A percentile compares a stretch with the other conserved stretches of the same genome.
phyloP scores from a whole-genome alignment of 2,329 filamentous ascomycete species.

The Didymella segeticola region DNA sequence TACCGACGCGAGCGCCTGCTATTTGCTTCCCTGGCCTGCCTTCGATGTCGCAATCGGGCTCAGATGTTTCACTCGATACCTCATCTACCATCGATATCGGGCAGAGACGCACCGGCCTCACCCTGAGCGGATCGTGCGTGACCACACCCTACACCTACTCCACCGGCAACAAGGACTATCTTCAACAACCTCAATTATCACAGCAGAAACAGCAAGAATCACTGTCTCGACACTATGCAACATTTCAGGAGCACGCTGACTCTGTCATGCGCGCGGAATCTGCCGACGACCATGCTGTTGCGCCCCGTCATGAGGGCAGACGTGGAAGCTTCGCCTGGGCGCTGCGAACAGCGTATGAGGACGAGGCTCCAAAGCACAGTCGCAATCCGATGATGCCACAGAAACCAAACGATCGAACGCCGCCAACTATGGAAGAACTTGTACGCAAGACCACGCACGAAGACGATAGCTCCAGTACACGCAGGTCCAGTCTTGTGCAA shows the following conservation, averaged over 20 bases:
- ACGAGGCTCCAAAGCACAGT: slow-evolving; percentile 6
- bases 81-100: slow-evolving; percentile 6
- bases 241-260: slow-evolving; percentile 39
- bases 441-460: slow-evolving; percentile 20
- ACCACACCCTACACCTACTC: slow-evolving; percentile 11
- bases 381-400: slow-evolving; percentile 24
- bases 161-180: background rate
- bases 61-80: slow-evolving; percentile 12
- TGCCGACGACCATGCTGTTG: slow-evolving; percentile 10
- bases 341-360: slow-evolving; percentile 9
- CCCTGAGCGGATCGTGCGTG: slow-evolving; percentile 1
- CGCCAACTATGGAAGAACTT: slow-evolving; percentile 33
- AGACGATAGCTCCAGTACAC: slow-evolving; percentile 16
- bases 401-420: slow-evolving; percentile 14
- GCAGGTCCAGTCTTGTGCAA: slow-evolving; percentile 12
- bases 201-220: slow-evolving; percentile 2
- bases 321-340: slow-evolving; percentile 39
- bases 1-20: slow-evolving; percentile 18
- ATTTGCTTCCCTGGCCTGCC: slow-evolving; percentile 14
- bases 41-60: slow-evolving; percentile 24
- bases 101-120: slow-evolving; percentile 4
- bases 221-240: slow-evolving; percentile 27
- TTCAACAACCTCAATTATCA: slow-evolving; percentile 11
- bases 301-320: slow-evolving; percentile 27
- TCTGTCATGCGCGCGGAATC: slow-evolving; percentile 11